Base-by-base conservation (phyloP, 139 green algal species). In the Chlorella sorokiniana region DNA sequence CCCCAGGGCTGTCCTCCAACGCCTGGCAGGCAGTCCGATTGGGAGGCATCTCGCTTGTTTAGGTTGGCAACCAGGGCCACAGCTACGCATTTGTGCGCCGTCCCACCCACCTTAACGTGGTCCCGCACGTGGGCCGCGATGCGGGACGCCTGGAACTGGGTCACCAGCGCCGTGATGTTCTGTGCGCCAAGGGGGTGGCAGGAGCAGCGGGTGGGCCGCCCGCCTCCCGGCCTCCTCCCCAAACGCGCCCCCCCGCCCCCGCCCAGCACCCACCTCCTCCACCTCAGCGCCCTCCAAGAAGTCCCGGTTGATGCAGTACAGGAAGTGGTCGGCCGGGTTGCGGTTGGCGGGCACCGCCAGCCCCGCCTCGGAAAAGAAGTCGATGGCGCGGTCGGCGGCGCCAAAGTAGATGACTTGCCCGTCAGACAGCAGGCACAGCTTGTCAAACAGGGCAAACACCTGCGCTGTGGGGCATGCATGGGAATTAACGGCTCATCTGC, bases 291-390 rank as follows among this genome's bases (percentile, higher is more conserved):
- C 40, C 69, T 86, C 83, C 63, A 86, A 56, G 81, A 94, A 94
- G 69, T 94, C 91, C 4, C 79, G 61, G 84, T 94, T 94, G 82
- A 93, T 94, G 81, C 79, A 86, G 63, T 92, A 87, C 37, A 95
- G 78, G 81, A 93, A 94, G 81, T 94, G 91, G 82, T 94, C 90
- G 20, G 87, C 88, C 29, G 90, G 80, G 79, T 85, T 90, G 64
- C 91, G 85, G 6, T 87, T 69, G 33, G 71, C 31, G 20, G 91
- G 90, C 74, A 89, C 91, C 6, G 85, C 85, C 76, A 95, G 78
- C 23, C 90, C 90, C 31, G 87, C 91, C 20, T 69, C 82, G 65
- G 86, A 63, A 44, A 93, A 95, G 85, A 93, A 89, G 59, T 82
- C 54, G 61, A 86, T 64, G 0, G 90, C 89, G 0, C 52, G 69